These are phyloP conservation scores for Talaromyces piceae DNA, from an alignment of 2,329 filamentous ascomycete species.

Conservation along the genomic window DNA sequence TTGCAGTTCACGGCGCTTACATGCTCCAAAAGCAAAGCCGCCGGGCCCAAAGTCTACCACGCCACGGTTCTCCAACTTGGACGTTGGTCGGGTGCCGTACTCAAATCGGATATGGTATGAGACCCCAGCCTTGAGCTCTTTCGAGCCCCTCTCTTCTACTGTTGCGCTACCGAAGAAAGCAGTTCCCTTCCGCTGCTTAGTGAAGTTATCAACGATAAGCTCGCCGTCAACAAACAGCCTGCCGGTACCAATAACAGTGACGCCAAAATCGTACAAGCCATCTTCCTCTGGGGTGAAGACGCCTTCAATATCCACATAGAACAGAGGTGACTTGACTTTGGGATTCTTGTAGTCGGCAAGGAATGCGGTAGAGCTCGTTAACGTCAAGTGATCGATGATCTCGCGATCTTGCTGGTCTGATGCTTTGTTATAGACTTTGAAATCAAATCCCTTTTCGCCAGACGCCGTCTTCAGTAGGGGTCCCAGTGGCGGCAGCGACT, in stretches of 20 bases:
- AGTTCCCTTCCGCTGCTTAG: conserved; percentile 55
- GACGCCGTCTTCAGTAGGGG: conserved; percentile 44
- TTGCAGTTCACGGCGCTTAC: conserved; percentile 50
- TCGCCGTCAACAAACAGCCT: conserved; percentile 57
- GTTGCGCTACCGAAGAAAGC: conserved; percentile 61
- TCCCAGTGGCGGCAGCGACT: conserved; percentile 54
- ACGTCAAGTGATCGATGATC: conserved; percentile 44
- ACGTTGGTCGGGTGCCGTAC: conserved; percentile 53
- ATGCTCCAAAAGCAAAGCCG: conserved; percentile 56
- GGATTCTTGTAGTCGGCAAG: conserved; percentile 50
- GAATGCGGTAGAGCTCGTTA: conserved; percentile 38
- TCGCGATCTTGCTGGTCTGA: conserved; percentile 42
- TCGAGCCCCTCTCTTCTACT: conserved; percentile 53
- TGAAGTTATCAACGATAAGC: conserved; percentile 58
- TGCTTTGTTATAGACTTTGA: conserved; percentile 56
- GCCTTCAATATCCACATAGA: conserved; percentile 57
- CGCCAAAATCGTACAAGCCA: conserved; percentile 56
- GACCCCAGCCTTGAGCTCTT: conserved; percentile 52
- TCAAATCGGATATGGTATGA: conserved; percentile 54
- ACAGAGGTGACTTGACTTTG: conserved; percentile 45
- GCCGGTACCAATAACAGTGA: conserved; percentile 60
- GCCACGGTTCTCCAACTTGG: conserved; percentile 45
- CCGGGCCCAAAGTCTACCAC: conserved; percentile 50
- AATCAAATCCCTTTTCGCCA: conserved; percentile 54
- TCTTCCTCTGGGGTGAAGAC: conserved; percentile 54